Evolutionary conservation across 768 basidiomycete genomes (phyloP).

Genomic region (Botryobasidium botryosum): DNA sequence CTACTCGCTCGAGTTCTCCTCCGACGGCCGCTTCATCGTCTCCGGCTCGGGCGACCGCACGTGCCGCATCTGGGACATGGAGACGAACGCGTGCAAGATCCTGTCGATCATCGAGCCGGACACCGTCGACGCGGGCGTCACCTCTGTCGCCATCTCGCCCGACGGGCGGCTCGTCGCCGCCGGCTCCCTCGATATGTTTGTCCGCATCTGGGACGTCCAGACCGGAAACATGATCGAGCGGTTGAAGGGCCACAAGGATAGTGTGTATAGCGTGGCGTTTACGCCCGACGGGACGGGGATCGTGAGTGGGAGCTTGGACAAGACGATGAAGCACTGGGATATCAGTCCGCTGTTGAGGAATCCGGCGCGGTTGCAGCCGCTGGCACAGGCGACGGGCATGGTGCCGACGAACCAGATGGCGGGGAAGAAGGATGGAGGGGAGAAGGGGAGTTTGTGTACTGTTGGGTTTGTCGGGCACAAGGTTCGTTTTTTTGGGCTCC

Average conservation of each 20-base stretch:
- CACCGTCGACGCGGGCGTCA: slow-evolving; percentile 52
- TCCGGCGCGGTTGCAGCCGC: slow-evolving; percentile 1
- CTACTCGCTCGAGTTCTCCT: slow-evolving; percentile 82
- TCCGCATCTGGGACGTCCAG: slow-evolving; percentile 69
- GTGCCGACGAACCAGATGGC: neutral
- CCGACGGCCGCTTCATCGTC: slow-evolving; percentile 72
- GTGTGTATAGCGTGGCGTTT: slow-evolving; percentile 80
- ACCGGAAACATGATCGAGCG: slow-evolving; percentile 55
- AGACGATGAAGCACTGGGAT: slow-evolving; percentile 81
- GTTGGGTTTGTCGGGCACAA: slow-evolving; percentile 87
- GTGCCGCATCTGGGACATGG: slow-evolving; percentile 44
- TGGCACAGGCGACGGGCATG: slow-evolving; percentile 4
- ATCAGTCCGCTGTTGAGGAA: slow-evolving; percentile 26
- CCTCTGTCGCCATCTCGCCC: slow-evolving; percentile 63
- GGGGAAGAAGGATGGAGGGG: slow-evolving; percentile 19
- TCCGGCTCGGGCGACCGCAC: slow-evolving; percentile 74
- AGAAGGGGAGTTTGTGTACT: slow-evolving; percentile 40
- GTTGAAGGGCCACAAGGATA: slow-evolving; percentile 63
- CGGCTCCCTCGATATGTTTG: slow-evolving; percentile 42
- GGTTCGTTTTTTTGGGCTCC: slow-evolving; percentile 23
- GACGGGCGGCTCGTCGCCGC: slow-evolving; percentile 48
- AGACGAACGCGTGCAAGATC: slow-evolving; percentile 27
- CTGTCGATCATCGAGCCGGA: slow-evolving; percentile 37
- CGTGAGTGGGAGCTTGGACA: slow-evolving; percentile 81
- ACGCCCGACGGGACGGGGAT: slow-evolving; percentile 79